phyloP scores from a whole-genome alignment of 768 basidiomycete species.

The Lactarius sanguifluus region DNA sequence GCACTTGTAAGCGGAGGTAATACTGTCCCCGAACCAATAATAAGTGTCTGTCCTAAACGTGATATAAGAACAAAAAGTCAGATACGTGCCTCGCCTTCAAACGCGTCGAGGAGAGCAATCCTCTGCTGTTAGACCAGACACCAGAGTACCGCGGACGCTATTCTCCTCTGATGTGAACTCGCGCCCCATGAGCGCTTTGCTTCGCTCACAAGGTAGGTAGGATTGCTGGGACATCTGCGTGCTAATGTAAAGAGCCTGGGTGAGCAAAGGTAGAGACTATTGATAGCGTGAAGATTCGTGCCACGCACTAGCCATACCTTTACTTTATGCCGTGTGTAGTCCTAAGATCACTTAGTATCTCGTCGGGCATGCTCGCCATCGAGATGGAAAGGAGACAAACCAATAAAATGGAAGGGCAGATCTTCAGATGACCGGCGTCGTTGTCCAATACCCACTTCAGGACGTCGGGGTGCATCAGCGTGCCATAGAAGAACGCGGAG shows the following conservation, averaged over 20 bases:
- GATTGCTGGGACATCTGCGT: constrained; percentile 82
- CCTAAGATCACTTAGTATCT: constrained; percentile 44
- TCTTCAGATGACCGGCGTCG: constrained; percentile 58
- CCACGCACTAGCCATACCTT: constrained; percentile 44
- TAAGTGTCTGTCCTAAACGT: not conserved
- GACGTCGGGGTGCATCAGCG: constrained; percentile 84
- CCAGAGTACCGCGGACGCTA: constrained; percentile 78
- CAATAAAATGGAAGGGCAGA: constrained; percentile 72
- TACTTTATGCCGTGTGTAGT: constrained; percentile 80
- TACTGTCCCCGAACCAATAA: constrained; percentile 48
- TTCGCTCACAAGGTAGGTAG: constrained; percentile 55
- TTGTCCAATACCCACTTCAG: constrained; percentile 76
- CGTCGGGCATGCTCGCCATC: not conserved
- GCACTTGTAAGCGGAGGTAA: constrained; percentile 58
- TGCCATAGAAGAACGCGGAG: constrained; percentile 88
- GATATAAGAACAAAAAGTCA: not conserved
- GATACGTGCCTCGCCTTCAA: constrained; percentile 74
- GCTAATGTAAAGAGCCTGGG: constrained; percentile 36
- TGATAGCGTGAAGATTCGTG: not conserved
- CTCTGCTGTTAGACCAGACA: constrained; percentile 62
- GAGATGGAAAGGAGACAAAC: constrained; percentile 45
- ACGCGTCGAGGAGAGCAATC: constrained; percentile 75
- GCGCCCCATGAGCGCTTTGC: constrained; percentile 38
- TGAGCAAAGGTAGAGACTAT: not conserved
- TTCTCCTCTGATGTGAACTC: constrained; percentile 60